Evolutionary conservation across 140 eudicot species (phyloP).

Genomic region (Anethum foeniculum): DNA sequence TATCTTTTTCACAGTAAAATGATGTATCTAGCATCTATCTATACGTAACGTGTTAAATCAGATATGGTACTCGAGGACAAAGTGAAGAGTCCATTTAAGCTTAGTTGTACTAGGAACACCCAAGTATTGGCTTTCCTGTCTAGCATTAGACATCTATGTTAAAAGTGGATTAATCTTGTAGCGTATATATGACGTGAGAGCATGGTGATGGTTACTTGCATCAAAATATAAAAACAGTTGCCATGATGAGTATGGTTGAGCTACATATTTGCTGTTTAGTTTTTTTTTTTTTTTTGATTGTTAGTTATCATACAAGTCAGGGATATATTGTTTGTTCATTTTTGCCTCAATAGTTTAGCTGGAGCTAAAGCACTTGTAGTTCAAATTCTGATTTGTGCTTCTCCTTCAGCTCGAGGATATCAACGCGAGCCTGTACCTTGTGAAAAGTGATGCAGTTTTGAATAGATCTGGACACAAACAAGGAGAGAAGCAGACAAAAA

Average conservation of each 20-base stretch:
- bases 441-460: slow-evolving; percentile 85
- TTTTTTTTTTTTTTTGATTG: neutral
- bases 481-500: slow-evolving; percentile 88
- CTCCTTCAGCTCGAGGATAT: slow-evolving; percentile 87
- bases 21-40: neutral
- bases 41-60: neutral
- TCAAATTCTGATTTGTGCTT: slow-evolving; percentile 22
- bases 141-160: neutral
- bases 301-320: neutral
- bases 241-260: neutral
- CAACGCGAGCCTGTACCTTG: slow-evolving; percentile 99
- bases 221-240: neutral
- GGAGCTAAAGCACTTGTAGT: neutral
- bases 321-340: slow-evolving; percentile 1
- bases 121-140: neutral
- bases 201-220: neutral
- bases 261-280: neutral
- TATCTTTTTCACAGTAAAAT: neutral
- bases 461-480: slow-evolving; percentile 82
- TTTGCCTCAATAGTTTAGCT: neutral
- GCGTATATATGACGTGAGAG: neutral
- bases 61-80: neutral
- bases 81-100: neutral
- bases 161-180: neutral
- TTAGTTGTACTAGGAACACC: neutral